Percentiles rank a stretch among this genome's conserved stretches.
Conservation (phyloP, 305 asterid species). For the Withania somnifera region DNA sequence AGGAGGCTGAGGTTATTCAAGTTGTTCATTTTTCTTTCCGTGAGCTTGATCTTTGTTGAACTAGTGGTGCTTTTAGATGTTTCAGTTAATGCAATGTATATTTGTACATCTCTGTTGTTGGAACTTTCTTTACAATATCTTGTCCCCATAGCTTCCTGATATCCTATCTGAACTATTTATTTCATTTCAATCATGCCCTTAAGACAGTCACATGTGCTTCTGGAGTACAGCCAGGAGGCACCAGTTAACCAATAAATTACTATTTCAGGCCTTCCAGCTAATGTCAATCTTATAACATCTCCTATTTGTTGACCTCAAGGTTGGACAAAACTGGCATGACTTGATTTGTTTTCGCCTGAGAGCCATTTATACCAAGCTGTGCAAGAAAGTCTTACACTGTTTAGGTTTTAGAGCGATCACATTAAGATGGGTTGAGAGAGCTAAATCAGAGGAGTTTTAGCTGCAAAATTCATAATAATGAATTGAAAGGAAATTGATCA, state of each 20-base stretch:
- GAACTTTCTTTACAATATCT: not conserved
- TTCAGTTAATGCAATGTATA: not conserved
- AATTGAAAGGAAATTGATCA: not conserved
- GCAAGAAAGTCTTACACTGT: not conserved
- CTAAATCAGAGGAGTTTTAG: not conserved
- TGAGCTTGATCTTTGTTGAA: not conserved
- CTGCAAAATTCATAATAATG: not conserved
- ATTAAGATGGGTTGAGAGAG: not conserved
- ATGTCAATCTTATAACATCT: not conserved
- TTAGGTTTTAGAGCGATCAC: not conserved
- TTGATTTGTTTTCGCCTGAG: not conserved
- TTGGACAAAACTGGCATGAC: not conserved
- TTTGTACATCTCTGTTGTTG: not conserved
- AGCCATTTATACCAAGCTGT: not conserved
- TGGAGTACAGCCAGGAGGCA: not conserved
- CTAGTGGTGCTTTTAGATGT: not conserved
- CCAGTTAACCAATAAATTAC: not conserved
- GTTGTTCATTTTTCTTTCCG: not conserved
- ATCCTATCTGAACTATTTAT: not conserved
- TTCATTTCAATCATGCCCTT: not conserved
- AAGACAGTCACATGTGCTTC: not conserved
- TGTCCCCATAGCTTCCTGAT: not conserved
- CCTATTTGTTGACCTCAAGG: not conserved
- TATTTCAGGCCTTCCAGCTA: not conserved
- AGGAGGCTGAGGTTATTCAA: not conserved